Percentiles rank a stretch among this genome's conserved stretches.
phyloP scores from a whole-genome alignment of 306 rosid species.

The Psophocarpus tetragonolobus region DNA sequence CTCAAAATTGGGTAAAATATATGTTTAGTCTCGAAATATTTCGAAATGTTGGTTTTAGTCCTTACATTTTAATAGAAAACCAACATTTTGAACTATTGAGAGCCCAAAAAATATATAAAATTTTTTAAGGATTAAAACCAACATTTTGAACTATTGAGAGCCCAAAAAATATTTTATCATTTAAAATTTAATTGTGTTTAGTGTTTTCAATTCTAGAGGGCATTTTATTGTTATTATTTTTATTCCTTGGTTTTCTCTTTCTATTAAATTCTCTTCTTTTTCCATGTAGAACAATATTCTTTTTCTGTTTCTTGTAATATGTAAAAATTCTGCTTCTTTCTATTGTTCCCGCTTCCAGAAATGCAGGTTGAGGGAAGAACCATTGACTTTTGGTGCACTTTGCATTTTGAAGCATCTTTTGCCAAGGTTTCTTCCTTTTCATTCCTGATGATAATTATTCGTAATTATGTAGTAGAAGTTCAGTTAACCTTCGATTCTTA shows the following conservation, averaged over 20 bases:
- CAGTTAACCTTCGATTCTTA: conserved; percentile 38
- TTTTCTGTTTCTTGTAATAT: conserved; percentile 17
- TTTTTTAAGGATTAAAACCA: background rate
- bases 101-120: background rate
- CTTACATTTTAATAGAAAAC: background rate
- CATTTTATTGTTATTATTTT: conserved; percentile 6
- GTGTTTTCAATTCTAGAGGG: background rate
- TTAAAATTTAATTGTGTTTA: background rate
- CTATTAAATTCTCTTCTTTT: conserved; percentile 4
- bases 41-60: background rate
- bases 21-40: background rate
- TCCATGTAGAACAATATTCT: background rate
- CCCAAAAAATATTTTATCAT: background rate
- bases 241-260: conserved; percentile 1
- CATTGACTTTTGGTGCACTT: conserved; percentile 76
- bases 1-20: background rate
- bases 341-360: conserved; percentile 54
- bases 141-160: background rate
- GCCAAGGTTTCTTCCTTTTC: conserved; percentile 67
- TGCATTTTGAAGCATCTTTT: conserved; percentile 90
- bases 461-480: conserved; percentile 32
- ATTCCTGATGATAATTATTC: conserved; percentile 18
- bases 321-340: background rate
- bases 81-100: too few relatives aligned
- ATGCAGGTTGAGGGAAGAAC: conserved; percentile 90